Base-by-base conservation (phyloP, 2,329 filamentous ascomycete species). In the Sporothrix variecibatus region DNA sequence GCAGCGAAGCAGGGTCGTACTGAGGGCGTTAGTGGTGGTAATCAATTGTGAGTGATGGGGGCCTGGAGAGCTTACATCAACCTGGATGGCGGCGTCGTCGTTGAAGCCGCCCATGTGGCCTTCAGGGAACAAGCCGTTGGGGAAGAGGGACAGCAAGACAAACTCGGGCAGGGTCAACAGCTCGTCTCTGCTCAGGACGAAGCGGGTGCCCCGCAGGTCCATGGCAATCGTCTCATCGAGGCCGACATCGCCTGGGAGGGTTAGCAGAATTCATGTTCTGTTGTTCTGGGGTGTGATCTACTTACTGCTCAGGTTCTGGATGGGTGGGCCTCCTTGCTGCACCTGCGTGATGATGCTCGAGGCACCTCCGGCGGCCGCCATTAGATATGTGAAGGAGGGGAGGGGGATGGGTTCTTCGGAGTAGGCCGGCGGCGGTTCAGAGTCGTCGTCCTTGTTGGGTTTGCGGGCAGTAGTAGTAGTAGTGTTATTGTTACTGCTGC, bases 301-400 rank as follows among this genome's bases (percentile, higher is more conserved):
- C 87, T 80, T 85, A 94, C 93, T 93, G 89, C 93, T 94, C 75
- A 98, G 87, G 73, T 94, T 93, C 83, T 96, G 97, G 79, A 98
- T 90, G 51, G 95, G 93, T 79, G 94, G 93, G 70, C 93, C 95
- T 78, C 93, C 93, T 84, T 99, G 96, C 82, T 97, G 95, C 79
- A 99, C 96, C 86, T 99, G 96, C 84, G 96, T 99, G 85, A 99
- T 97, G 82, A 99, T 97, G 89, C 96, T 98, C 86, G 95, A 92
- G 79, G 95, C 93, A 86, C 95, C 95, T 87, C 95, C 95, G 85
- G 95, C 95, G 82, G 94, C 93, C 85, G 96, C 95, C 96, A 99
- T 99, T 82, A 97, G 90, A 89, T 97, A 99, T 79, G 93, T 92
- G 81, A 99, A 99, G 74, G 94, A 94, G 75, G 93, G 89, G 82